These are phyloP conservation scores for Barnettozyma californica DNA, from an alignment of 805 yeast species.

Conservation along the genomic window DNA sequence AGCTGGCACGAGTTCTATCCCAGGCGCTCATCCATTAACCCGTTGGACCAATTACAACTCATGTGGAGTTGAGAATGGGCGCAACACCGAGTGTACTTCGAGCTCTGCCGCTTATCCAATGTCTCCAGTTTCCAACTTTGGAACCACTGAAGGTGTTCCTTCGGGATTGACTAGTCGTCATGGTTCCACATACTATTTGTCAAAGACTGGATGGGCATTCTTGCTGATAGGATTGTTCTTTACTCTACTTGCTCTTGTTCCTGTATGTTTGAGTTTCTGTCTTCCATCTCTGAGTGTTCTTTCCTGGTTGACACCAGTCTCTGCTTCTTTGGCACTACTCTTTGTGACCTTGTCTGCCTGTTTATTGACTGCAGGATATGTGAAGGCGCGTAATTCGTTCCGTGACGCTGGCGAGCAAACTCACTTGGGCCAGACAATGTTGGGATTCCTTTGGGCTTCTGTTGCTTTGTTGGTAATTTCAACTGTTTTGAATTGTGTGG, in stretches of 20 bases:
- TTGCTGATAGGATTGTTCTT: slow-evolving; percentile 53
- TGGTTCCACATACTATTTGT: slow-evolving; percentile 55
- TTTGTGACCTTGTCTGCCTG: slow-evolving; percentile 43
- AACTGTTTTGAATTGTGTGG: slow-evolving; percentile 18
- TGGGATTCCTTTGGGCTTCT: slow-evolving; percentile 63
- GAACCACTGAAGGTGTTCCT: slow-evolving; percentile 49
- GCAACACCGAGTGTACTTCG: slow-evolving; percentile 44
- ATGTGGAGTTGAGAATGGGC: slow-evolving; percentile 39
- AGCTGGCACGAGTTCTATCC: slow-evolving; percentile 57
- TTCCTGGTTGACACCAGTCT: slow-evolving; percentile 17
- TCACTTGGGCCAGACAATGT: slow-evolving; percentile 40
- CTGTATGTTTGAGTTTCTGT: slow-evolving; percentile 24
- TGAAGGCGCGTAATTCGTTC: slow-evolving; percentile 46
- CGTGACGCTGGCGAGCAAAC: slow-evolving; percentile 37
- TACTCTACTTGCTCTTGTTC: slow-evolving; percentile 42
- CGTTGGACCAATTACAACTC: slow-evolving; percentile 85
- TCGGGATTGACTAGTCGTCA: slow-evolving; percentile 41
- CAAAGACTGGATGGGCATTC: slow-evolving; percentile 67
- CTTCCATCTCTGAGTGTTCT: slow-evolving; percentile 17
- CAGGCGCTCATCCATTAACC: slow-evolving; percentile 36
- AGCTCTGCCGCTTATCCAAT: slow-evolving; percentile 76
- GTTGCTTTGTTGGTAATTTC: slow-evolving; percentile 25
- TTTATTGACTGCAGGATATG: slow-evolving; percentile 50
- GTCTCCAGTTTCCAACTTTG: slow-evolving; percentile 75
- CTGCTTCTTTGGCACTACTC: slow-evolving; percentile 32